Evolutionary conservation across 768 basidiomycete species (phyloP).

Genomic region (Phaffia tasmanica): DNA sequence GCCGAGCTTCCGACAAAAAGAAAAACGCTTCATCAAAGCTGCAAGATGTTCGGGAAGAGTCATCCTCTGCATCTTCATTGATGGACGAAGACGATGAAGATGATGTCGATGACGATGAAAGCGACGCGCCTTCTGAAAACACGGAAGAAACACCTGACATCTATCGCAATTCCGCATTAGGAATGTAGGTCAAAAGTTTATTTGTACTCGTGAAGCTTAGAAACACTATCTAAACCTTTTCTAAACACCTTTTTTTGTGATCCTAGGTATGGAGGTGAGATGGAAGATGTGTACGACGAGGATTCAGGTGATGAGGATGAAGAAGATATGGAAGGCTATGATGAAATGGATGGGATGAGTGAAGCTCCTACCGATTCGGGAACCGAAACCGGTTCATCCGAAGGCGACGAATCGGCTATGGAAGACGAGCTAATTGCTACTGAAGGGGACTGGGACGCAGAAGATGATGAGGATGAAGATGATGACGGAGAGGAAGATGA

Average conservation of each 20-base stretch:
- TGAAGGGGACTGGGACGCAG: conserved; percentile 69
- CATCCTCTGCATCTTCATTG: conserved; percentile 7
- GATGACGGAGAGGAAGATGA: conserved; percentile 44
- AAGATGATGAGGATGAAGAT: conserved; percentile 47
- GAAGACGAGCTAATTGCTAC: conserved; percentile 66
- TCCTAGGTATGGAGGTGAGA: conserved; percentile 33
- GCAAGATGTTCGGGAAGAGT: conserved; percentile 9
- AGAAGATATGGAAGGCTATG: conserved; percentile 64
- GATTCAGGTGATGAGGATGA: conserved; percentile 54
- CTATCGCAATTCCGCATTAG: conserved; percentile 90
- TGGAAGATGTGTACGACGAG: conserved; percentile 32
- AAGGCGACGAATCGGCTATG: conserved; percentile 69
- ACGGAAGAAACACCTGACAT: conserved; percentile 70
- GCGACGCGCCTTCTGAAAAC: conserved; percentile 49
- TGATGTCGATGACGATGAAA: conserved; percentile 41
- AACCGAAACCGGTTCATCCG: conserved; percentile 43
- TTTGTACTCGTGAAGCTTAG: no score
- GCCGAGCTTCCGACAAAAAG: conserved; percentile 44
- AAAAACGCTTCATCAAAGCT: conserved; percentile 18
- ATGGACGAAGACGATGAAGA: conserved; percentile 31
- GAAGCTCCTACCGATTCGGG: conserved; percentile 26
- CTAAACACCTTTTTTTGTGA: not conserved
- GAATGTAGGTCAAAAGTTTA: conserved; percentile 47
- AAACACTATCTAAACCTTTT: not conserved
- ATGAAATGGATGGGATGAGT: conserved; percentile 52